Evolutionary conservation across 2,329 filamentous ascomycete genomes (phyloP).

Genomic region (Plectosphaerella cucumerina): DNA sequence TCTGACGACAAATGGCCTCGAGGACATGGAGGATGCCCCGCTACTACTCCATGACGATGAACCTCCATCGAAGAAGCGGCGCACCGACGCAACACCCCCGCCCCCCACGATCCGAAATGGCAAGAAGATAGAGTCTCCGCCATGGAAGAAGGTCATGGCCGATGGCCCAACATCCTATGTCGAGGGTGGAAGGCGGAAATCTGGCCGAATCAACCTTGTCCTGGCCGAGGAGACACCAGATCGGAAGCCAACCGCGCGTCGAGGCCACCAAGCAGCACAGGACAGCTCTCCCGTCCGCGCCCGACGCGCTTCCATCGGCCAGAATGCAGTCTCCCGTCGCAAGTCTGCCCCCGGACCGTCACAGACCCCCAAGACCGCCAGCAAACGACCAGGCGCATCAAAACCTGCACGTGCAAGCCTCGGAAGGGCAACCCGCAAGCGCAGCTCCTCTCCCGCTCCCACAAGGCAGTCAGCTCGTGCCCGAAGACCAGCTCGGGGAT

Average conservation of each 20-base stretch:
- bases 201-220: constrained; percentile 57
- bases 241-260: constrained; percentile 46
- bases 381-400: constrained; percentile 13
- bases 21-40: constrained; percentile 6
- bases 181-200: constrained; percentile 66
- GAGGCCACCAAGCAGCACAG: constrained; percentile 31
- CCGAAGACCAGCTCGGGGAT: constrained; percentile 37
- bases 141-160: constrained; percentile 83
- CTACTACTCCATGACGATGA: constrained; percentile 27
- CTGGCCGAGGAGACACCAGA: constrained; percentile 47
- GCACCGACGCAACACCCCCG: constrained; percentile 46
- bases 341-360: constrained; percentile 25
- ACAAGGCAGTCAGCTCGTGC: constrained; percentile 37
- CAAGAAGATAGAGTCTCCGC: constrained; percentile 67
- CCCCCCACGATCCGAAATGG: constrained; percentile 26
- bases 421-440: constrained; percentile 30
- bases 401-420: constrained; percentile 24
- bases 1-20: constrained; percentile 10
- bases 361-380: constrained; percentile 19
- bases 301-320: constrained; percentile 12
- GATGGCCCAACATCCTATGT: constrained; percentile 86
- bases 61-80: constrained; percentile 62
- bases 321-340: constrained; percentile 16
- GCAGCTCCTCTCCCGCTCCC: constrained; percentile 35
- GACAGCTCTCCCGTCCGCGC: constrained; percentile 26